Evolutionary conservation across 768 basidiomycete species (phyloP), one percentile per base, ranked within the genome.

Genomic region (Hemileccinum impolitum): DNA sequence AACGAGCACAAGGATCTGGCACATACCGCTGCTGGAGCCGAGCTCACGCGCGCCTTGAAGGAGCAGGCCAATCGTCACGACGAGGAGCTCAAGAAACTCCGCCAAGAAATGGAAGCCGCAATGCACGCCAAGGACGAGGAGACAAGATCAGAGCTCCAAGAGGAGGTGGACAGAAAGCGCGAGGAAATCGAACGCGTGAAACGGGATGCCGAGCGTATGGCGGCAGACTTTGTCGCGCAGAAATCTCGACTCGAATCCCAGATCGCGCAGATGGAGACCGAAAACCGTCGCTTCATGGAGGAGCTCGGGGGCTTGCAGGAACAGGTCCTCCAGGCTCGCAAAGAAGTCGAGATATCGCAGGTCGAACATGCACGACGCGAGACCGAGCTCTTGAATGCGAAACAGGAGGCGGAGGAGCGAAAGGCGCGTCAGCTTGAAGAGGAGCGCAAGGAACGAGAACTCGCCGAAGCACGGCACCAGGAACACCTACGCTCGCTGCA

Each of bases 11-110:
- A 73, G 43, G 68, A 74, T 36, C 72, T 83, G 14, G 66, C 73
- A 2, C 68, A 82, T 43, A 82, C 83, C 2, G 64, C 69, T 4
- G 82, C 81, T 1, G 80, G 80, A 1, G 69, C 64, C 14, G 81
- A 80, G 56, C 69, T 84, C 18, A 71, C 70, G 44, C 70, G 72
- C 15, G 80, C 80, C 34, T 58, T 80, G 3, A 69, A 72, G 47
- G 74, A 73, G 50, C 75, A 78, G 61, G 69, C 73, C 23, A 59
- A 71, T 46, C 68, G 71, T 31, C 75, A 78, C 52, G 65, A 72
- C 28, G 65, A 72, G n/a, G 81, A 84, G 55, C 63, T 81, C 57
- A 62, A 65, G 36, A 64, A 64, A 4, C 65, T 84, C 17, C 69
- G 74, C 48, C 56, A 65, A 9, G 78, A 81, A 50, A 77, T 78